These are phyloP conservation scores for Tolypocladium endophyticum DNA, from an alignment of 2,329 filamentous ascomycete genomes.

Conservation along the genomic window DNA sequence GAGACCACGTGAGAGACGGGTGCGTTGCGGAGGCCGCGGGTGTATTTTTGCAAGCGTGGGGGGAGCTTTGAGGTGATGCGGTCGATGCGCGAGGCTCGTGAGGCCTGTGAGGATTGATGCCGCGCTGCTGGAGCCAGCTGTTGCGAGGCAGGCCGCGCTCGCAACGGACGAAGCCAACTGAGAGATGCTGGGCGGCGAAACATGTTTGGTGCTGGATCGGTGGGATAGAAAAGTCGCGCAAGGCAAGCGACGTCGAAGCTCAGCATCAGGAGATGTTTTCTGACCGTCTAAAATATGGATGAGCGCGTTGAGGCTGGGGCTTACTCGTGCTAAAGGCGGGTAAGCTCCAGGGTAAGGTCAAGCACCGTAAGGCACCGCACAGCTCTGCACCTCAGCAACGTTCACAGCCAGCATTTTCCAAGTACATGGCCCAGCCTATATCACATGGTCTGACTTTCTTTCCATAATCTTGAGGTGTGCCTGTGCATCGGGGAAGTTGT, in stretches of 20 bases:
- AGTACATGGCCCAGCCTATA: too few relatives aligned
- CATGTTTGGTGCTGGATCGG: conserved; percentile 11
- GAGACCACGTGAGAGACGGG: conserved; percentile 75
- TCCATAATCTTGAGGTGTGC: too few relatives aligned
- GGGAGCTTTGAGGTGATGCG: conserved; percentile 48
- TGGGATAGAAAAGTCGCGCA: too few relatives aligned
- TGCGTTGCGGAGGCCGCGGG: conserved; percentile 58
- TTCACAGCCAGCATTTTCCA: too few relatives aligned
- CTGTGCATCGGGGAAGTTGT: too few relatives aligned
- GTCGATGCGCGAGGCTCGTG: conserved; percentile 23
- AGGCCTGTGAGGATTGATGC: conserved; percentile 17
- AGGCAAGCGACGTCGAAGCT: not conserved
- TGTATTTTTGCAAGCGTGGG: conserved; percentile 56
- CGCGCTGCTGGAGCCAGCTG: conserved; percentile 7
- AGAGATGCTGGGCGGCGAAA: conserved; percentile 10
- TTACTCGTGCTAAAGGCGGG: not conserved
- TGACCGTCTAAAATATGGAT: not conserved
- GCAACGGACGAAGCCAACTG: conserved; percentile 12
- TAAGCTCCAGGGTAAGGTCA: not conserved
- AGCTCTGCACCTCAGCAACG: too few relatives aligned
- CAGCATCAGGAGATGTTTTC: not conserved
- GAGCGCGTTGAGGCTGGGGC: not conserved
- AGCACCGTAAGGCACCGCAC: not conserved
- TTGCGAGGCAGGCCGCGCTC: conserved; percentile 2
- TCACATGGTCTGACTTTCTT: too few relatives aligned